Percentiles rank a stretch among this genome's conserved stretches.
Conservation (phyloP, 176 grass and related monocot genomes). For the Puya raimondii region DNA sequence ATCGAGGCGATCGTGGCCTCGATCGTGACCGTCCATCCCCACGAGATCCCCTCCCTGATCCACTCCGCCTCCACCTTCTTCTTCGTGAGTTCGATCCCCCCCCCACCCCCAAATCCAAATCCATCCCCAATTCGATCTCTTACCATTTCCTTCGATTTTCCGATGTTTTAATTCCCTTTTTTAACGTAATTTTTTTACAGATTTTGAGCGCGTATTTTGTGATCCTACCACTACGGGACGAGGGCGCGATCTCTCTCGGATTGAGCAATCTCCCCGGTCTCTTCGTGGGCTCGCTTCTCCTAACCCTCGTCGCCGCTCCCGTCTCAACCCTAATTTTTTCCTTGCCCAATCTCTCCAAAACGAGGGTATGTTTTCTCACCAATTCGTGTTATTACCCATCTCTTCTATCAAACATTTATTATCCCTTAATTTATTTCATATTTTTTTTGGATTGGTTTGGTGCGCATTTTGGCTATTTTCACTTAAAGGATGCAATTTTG, state of each 20-base stretch:
- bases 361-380: constrained; percentile 25
- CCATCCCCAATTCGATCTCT: not conserved
- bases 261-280: constrained; percentile 57
- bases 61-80: constrained; percentile 83
- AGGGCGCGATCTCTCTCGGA: constrained; percentile 78
- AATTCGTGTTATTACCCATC: not conserved
- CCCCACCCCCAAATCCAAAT: not conserved
- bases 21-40: constrained; percentile 48
- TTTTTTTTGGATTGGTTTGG: no score
- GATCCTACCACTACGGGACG: constrained; percentile 77
- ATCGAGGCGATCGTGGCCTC: constrained; percentile 44
- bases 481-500: no score
- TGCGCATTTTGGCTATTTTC: no score
- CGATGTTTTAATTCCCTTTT: not conserved
- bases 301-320: constrained; percentile 76
- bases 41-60: constrained; percentile 55
- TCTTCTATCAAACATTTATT: not conserved
- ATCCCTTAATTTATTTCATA: no score
- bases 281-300: constrained; percentile 70
- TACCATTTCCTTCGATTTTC: not conserved
- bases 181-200: constrained; percentile 16
- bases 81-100: constrained; percentile 47
- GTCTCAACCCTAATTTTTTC: constrained; percentile 77
- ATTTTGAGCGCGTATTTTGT: constrained; percentile 81
- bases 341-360: constrained; percentile 64